phyloP scores from a whole-genome alignment of 495 filamentous ascomycete species.

The Penicillium taxi region DNA sequence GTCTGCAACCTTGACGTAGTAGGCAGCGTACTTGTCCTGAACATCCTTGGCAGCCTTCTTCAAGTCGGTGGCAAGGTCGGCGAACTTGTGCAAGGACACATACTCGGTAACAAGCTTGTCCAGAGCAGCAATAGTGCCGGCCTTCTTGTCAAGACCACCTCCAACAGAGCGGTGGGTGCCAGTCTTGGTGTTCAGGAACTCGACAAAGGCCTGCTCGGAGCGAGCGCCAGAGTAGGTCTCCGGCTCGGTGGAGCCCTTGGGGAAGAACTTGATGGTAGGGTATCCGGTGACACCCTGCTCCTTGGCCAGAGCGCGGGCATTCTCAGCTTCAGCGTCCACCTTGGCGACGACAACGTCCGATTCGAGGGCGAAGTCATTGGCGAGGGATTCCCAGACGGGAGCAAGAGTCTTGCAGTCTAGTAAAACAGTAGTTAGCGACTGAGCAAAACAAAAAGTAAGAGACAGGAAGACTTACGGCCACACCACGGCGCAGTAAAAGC shows the following conservation, averaged over 20 bases:
- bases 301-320: slow-evolving; percentile 65
- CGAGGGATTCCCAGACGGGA: slow-evolving; percentile 82
- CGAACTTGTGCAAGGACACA: slow-evolving; percentile 43
- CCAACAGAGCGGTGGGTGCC: slow-evolving; percentile 81
- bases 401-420: slow-evolving; percentile 94
- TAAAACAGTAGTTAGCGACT: slow-evolving; percentile 16
- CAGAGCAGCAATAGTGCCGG: slow-evolving; percentile 72
- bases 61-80: slow-evolving; percentile 53
- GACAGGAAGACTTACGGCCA: slow-evolving; percentile 63
- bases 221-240: slow-evolving; percentile 71
- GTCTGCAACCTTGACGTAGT: slow-evolving; percentile 84
- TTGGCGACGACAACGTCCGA: slow-evolving; percentile 77
- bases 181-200: slow-evolving; percentile 81
- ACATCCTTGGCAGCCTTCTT: slow-evolving; percentile 60
- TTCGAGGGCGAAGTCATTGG: slow-evolving; percentile 73
- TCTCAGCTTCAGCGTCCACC: slow-evolving; percentile 84
- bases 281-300: slow-evolving; percentile 76
- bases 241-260: slow-evolving; percentile 70
- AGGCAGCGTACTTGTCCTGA: slow-evolving; percentile 79
- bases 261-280: slow-evolving; percentile 98
- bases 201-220: slow-evolving; percentile 64
- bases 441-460: slow-evolving; percentile 3
- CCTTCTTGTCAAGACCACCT: slow-evolving; percentile 68
- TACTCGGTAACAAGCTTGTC: slow-evolving; percentile 67
- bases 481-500: slow-evolving; percentile 97